Evolutionary conservation across 2,329 filamentous ascomycete genomes (phyloP), one percentile per base, ranked within the genome.

Genomic region (Ramularia endophylla): DNA sequence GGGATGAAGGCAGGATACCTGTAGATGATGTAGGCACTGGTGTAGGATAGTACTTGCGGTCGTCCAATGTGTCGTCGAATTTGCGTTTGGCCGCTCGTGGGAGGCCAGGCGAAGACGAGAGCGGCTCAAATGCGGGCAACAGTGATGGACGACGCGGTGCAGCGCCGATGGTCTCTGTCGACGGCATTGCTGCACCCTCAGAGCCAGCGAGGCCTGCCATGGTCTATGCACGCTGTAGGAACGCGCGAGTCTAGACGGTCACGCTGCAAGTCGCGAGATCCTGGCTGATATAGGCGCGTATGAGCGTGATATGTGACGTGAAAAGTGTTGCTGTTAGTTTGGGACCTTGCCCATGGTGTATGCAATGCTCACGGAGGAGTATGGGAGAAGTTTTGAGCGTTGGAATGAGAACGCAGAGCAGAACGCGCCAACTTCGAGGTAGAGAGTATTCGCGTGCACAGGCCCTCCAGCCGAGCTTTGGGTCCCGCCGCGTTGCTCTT

Each of bases 11-110:
- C 53, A 95, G 72, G 56, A 95, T 87, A 57, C 86, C 87, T 33
- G 90, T 95, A 53, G 87, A 94, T 3, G 92, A 97, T 4, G 90
- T 95, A 15, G 90, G 89, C 47, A 94, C 77, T 1, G 92, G 92
- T 2, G 92, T 97, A 30, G 92, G 92, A 68, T 97, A 97, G 56
- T 67, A 70, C 59, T 83, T 87, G 53, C 65, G 46, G 65, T 65
- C 41, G 65, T 70, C 49, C 75, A 77, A 34, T 17, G 32, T 17
- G 46, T 69, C 68, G 40, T 65, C 63, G 54, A 67, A 70, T 58
- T 81, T 83, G 60, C 83, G 79, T 69, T 88, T 89, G 36, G 82
- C 75, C 29, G 50, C 27, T 40, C 82, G 76, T 36, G 83, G 83
- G 37, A 87, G 77, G 41, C 71, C 76, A 2, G 85, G 84, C 9